These are phyloP conservation scores for Aspergillus persii DNA, from an alignment of 2,329 filamentous ascomycete species.

Conservation along the genomic window DNA sequence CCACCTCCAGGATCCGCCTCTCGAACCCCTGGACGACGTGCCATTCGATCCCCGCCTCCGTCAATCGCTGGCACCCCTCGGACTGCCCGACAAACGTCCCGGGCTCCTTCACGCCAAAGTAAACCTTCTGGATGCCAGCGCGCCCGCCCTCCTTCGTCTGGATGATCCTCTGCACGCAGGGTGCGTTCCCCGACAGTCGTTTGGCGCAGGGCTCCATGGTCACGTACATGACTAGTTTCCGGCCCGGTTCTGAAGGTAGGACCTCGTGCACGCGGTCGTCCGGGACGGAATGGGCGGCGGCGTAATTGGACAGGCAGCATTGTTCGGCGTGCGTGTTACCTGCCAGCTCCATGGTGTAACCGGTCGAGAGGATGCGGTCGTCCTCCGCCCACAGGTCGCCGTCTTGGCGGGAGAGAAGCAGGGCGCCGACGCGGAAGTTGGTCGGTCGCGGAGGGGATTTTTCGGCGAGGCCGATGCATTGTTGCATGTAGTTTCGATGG, in stretches of 20 bases:
- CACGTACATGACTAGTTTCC: constrained; percentile 71
- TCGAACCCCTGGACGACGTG: constrained; percentile 73
- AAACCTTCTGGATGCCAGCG: constrained; percentile 70
- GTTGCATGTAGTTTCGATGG: constrained; percentile 58
- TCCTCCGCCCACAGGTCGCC: constrained; percentile 23
- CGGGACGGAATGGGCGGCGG: constrained; percentile 31
- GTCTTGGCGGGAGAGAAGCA: constrained; percentile 59
- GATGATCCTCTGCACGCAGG: constrained; percentile 74
- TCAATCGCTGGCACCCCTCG: constrained; percentile 67
- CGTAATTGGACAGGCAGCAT: constrained; percentile 74
- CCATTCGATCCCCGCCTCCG: constrained; percentile 70
- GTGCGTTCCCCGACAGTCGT: constrained; percentile 46
- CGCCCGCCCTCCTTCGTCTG: constrained; percentile 47
- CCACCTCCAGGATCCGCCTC: constrained; percentile 74
- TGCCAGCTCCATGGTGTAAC: constrained; percentile 84
- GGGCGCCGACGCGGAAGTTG: constrained; percentile 92
- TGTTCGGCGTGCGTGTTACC: constrained; percentile 98
- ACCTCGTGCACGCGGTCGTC: constrained; percentile 39
- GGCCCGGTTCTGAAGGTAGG: constrained; percentile 40
- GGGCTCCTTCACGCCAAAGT: constrained; percentile 84
- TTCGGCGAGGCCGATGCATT: constrained; percentile 72
- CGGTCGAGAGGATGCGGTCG: constrained; percentile 67
- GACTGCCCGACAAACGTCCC: constrained; percentile 86
- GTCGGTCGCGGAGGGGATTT: constrained; percentile 81
- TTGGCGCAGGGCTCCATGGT: constrained; percentile 68